Evolutionary conservation across 2,329 filamentous ascomycete genomes (phyloP).

Genomic region (Epichloe sp.): DNA sequence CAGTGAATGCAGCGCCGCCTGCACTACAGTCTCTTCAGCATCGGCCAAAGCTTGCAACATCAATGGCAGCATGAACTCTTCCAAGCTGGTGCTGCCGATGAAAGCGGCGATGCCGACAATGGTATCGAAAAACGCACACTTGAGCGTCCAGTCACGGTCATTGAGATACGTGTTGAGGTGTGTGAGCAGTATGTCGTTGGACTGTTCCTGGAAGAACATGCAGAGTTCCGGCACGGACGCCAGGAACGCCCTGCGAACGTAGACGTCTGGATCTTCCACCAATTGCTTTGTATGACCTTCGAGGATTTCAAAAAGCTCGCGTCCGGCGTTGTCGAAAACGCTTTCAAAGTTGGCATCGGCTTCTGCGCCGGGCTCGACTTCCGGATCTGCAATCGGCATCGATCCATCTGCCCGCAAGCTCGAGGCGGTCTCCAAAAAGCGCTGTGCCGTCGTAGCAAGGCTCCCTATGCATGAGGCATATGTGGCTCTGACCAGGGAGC

Average conservation of each 20-base stretch:
- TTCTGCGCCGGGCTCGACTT: constrained; percentile 58
- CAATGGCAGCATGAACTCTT: constrained; percentile 88
- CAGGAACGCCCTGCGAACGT: constrained; percentile 81
- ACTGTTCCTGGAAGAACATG: constrained; percentile 84
- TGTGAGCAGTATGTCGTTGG: constrained; percentile 90
- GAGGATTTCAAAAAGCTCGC: constrained; percentile 71
- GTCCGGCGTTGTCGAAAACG: constrained; percentile 75
- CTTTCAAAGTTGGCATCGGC: constrained; percentile 63
- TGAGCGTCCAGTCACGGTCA: constrained; percentile 89
- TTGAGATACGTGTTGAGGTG: constrained; percentile 97
- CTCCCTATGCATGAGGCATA: constrained; percentile 89
- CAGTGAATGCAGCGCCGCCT: constrained; percentile 76
- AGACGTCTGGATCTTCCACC: constrained; percentile 72
- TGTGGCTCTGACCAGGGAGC: constrained; percentile 69
- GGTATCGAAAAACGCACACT: constrained; percentile 92
- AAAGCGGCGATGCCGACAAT: constrained; percentile 89
- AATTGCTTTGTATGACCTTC: constrained; percentile 81
- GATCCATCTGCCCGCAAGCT: constrained; percentile 75
- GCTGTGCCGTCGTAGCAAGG: constrained; percentile 70
- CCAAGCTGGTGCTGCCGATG: constrained; percentile 74
- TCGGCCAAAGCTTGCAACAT: constrained; percentile 94
- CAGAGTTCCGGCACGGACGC: constrained; percentile 85
- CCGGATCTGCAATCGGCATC: constrained; percentile 62
- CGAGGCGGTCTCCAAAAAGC: constrained; percentile 83
- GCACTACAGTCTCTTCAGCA: constrained; percentile 85